These are phyloP conservation scores for Nakazawaea ambrosiae DNA, from an alignment of 805 yeast genomes.

Conservation along the genomic window DNA sequence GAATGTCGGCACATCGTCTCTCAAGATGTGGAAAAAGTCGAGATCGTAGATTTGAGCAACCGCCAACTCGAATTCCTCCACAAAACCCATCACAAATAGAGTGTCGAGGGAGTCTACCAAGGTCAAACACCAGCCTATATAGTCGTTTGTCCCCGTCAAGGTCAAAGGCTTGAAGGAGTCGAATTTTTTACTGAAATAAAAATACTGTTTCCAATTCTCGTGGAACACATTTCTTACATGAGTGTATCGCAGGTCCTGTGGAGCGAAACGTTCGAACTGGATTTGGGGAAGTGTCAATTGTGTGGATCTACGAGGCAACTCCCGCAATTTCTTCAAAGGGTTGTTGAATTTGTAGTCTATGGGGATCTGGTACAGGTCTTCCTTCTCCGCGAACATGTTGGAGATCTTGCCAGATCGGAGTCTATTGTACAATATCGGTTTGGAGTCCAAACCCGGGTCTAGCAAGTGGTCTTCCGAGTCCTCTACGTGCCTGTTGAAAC, in stretches of 20 bases:
- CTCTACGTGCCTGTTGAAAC: background rate
- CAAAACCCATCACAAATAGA: slow-evolving; percentile 64
- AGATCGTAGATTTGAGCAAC: slow-evolving; percentile 27
- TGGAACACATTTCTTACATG: slow-evolving; percentile 2
- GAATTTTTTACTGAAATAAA: slow-evolving; percentile 6
- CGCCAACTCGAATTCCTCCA: slow-evolving; percentile 43
- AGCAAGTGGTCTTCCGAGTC: background rate
- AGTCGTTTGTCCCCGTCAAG: slow-evolving; percentile 4
- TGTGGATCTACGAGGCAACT: background rate
- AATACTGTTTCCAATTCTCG: slow-evolving; percentile 11
- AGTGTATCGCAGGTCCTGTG: background rate
- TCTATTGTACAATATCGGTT: slow-evolving; percentile 7
- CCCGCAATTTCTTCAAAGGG: slow-evolving; percentile 1
- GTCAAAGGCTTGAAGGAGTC: slow-evolving; percentile 10
- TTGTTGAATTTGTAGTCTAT: background rate
- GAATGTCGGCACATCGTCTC: slow-evolving; percentile 72
- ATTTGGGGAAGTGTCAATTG: slow-evolving; percentile 1
- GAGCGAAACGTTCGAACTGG: background rate
- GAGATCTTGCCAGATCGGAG: slow-evolving; percentile 2
- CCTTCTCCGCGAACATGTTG: background rate
- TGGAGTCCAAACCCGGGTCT: background rate
- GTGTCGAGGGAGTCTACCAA: slow-evolving; percentile 76
- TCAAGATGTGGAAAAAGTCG: slow-evolving; percentile 48
- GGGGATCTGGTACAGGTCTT: background rate
- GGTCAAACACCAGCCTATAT: slow-evolving; percentile 44